Conservation (phyloP, 345 rosid species). For the Melaleuca quinquenervia region DNA sequence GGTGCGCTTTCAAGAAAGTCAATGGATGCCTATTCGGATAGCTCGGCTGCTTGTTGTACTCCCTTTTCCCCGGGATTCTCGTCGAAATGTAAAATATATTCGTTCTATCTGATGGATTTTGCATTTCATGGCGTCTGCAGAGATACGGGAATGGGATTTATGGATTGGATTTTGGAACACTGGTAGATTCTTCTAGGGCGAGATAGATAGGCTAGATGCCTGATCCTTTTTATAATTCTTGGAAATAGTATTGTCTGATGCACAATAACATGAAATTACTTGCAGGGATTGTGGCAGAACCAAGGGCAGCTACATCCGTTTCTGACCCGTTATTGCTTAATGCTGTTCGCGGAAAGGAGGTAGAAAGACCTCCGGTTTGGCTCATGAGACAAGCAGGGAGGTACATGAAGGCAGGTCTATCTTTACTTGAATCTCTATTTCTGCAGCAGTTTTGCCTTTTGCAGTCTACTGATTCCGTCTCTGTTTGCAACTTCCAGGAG, state of each 20-base stretch:
- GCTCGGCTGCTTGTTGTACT: neutral
- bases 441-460: neutral
- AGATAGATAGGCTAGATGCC: neutral
- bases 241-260: neutral
- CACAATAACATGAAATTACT: neutral
- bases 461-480: neutral
- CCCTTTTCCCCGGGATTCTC: neutral
- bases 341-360: slow-evolving; percentile 86
- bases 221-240: neutral
- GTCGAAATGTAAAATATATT: neutral
- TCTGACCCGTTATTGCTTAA: slow-evolving; percentile 78
- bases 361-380: slow-evolving; percentile 99
- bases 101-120: neutral
- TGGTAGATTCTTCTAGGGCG: neutral
- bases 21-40: neutral
- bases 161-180: neutral
- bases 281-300: slow-evolving; percentile 52
- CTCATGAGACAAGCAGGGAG: slow-evolving; percentile 99
- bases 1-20: neutral
- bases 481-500: neutral
- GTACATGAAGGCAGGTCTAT: slow-evolving; percentile 93
- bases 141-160: neutral
- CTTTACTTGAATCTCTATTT: neutral
- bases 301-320: slow-evolving; percentile 18
- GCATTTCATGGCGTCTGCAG: neutral